Evolutionary conservation across 805 yeast genomes (phyloP).

Genomic region (Gaillardinia entomophila): DNA sequence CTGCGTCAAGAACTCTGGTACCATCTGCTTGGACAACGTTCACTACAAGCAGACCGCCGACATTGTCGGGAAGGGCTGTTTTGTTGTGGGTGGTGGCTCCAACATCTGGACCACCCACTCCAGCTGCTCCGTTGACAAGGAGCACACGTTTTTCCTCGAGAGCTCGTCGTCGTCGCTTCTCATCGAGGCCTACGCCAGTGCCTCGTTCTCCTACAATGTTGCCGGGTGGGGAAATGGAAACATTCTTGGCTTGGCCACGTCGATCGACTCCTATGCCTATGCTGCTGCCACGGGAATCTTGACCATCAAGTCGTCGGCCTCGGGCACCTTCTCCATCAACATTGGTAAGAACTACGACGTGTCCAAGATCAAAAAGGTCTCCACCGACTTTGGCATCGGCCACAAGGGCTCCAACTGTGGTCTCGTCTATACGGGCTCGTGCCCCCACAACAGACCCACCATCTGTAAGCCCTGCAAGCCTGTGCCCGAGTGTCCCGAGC

Average conservation of each 20-base stretch:
- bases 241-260: constrained; percentile 2
- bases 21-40: constrained; percentile 19
- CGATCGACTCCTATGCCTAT: neutral
- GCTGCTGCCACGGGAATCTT: neutral
- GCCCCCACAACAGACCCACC: constrained; percentile 15
- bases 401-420: constrained; percentile 8
- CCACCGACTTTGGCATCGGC: constrained; percentile 13
- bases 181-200: constrained; percentile 11
- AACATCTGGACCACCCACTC: constrained; percentile 6
- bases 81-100: constrained; percentile 10
- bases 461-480: constrained; percentile 12
- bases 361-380: constrained; percentile 7
- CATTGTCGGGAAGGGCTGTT: constrained; percentile 23
- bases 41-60: constrained; percentile 15
- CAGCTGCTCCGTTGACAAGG: no score
- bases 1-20: constrained; percentile 14
- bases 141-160: constrained; percentile 14
- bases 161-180: constrained; percentile 1
- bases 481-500: neutral
- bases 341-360: constrained; percentile 19
- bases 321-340: no score
- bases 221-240: constrained; percentile 1
- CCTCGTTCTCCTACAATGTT: constrained; percentile 5
- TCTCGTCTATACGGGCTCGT: constrained; percentile 10
- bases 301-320: no score